A percentile compares a stretch with the other conserved stretches of the same genome.
Evolutionary conservation across 129 eudicot species (phyloP).

Genomic region (Centella asiatica): DNA sequence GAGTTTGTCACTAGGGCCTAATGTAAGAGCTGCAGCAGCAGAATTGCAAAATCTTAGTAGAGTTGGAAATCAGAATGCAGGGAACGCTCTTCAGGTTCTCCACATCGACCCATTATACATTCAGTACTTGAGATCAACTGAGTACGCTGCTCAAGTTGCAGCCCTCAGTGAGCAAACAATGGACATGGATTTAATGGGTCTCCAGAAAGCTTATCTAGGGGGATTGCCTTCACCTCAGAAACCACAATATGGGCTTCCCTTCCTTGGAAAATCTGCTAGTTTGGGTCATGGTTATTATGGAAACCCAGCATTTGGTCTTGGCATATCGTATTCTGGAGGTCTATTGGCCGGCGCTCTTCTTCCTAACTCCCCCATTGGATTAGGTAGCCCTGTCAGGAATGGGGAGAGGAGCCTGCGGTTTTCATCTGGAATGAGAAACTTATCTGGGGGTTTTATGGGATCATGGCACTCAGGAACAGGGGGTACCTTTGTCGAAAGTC

Average conservation of each 20-base stretch:
- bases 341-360: slow-evolving; percentile 2
- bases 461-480: not conserved
- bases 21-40: slow-evolving; percentile 16
- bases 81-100: not conserved
- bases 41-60: slow-evolving; percentile 8
- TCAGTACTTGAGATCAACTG: slow-evolving; percentile 7
- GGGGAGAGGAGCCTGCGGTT: slow-evolving; percentile 1
- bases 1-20: slow-evolving; percentile 18
- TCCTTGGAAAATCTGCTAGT: not conserved
- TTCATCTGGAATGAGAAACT: not conserved
- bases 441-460: slow-evolving; percentile 9
- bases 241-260: not conserved
- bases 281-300: not conserved
- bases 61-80: not conserved
- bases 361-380: slow-evolving; percentile 6
- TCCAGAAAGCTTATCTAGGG: slow-evolving; percentile 12
- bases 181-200: not conserved
- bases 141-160: slow-evolving; percentile 11
- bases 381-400: not conserved
- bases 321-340: slow-evolving; percentile 8
- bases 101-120: not conserved
- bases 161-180: not conserved
- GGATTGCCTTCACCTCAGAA: not conserved
- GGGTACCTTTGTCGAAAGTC: not conserved
- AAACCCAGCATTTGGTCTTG: slow-evolving; percentile 3